A percentile compares a stretch with the other conserved stretches of the same genome.
Evolutionary conservation across 208 protist genomes (phyloP).

Genomic region (Dictyostelium gargantuum): DNA sequence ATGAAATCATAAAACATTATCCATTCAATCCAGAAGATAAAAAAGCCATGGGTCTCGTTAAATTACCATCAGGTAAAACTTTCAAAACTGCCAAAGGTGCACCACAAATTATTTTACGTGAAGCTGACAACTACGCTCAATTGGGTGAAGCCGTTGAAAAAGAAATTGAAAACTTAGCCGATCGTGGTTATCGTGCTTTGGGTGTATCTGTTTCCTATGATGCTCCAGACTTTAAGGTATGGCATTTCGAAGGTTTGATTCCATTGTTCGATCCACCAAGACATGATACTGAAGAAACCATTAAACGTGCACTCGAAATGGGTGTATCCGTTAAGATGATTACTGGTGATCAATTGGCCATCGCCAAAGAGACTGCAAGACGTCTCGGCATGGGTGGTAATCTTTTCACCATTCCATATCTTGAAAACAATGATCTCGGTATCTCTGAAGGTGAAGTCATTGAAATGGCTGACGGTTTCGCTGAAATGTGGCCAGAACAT

Average conservation of each 20-base stretch:
- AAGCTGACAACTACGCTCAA: not conserved
- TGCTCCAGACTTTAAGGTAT: conserved; percentile 57
- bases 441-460: conserved; percentile 71
- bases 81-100: conserved; percentile 91
- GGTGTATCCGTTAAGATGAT: conserved; percentile 96
- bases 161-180: conserved; percentile 77
- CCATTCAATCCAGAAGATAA: conserved; percentile 85
- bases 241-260: conserved; percentile 88
- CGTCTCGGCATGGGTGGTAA: conserved; percentile 92
- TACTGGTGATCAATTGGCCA: conserved; percentile 92
- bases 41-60: conserved; percentile 65
- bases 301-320: conserved; percentile 88
- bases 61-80: conserved; percentile 83
- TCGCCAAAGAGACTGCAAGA: conserved; percentile 93
- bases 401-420: conserved; percentile 79
- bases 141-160: conserved; percentile 51
- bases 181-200: conserved; percentile 72
- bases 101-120: conserved; percentile 84
- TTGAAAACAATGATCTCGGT: conserved; percentile 69
- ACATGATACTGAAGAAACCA: conserved; percentile 90
- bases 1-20: conserved; percentile 65
- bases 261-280: conserved; percentile 93
- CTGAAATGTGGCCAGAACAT: conserved; percentile 94
- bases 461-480: conserved; percentile 87
- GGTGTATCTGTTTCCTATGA: conserved; percentile 50